Percentiles rank a stretch among this genome's conserved stretches.
Conservation (phyloP, 768 basidiomycete species). For the Rubroboletus pulcherrimus region DNA sequence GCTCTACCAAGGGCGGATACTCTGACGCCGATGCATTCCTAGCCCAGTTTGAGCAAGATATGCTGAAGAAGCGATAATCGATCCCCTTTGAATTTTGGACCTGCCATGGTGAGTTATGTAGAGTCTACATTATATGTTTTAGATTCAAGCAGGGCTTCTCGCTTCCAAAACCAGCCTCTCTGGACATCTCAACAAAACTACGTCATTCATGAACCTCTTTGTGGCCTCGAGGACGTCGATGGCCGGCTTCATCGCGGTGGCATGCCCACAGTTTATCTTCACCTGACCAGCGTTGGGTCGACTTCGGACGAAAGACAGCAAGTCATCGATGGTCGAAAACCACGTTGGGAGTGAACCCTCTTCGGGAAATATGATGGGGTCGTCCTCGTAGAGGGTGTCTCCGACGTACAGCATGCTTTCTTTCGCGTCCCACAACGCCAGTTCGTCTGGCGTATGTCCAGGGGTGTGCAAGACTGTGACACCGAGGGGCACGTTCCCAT, state of each 20-base stretch:
- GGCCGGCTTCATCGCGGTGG: slow-evolving; percentile 43
- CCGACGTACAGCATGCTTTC: slow-evolving; percentile 57
- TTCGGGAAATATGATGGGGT: slow-evolving; percentile 51
- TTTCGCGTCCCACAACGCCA: slow-evolving; percentile 48
- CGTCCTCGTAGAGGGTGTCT: slow-evolving; percentile 53
- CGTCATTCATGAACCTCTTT: slow-evolving; percentile 45
- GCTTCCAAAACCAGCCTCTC: slow-evolving; percentile 44
- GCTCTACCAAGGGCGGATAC: slow-evolving; percentile 10
- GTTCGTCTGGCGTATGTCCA: slow-evolving; percentile 56
- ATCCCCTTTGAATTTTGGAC: not conserved
- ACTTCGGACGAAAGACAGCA: slow-evolving; percentile 40
- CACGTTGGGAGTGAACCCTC: slow-evolving; percentile 52
- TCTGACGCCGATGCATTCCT: slow-evolving; percentile 58
- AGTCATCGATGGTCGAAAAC: slow-evolving; percentile 41
- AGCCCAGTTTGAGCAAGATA: slow-evolving; percentile 61
- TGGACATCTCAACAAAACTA: slow-evolving; percentile 48
- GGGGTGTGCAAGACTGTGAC: slow-evolving; percentile 51
- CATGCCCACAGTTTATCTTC: slow-evolving; percentile 49
- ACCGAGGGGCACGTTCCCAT: slow-evolving; percentile 26
- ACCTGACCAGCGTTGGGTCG: slow-evolving; percentile 27
- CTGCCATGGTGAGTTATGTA: not conserved
- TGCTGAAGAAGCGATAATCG: slow-evolving; percentile 32
- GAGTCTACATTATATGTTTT: not conserved
- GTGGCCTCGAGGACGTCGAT: slow-evolving; percentile 41
- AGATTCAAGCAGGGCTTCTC: slow-evolving; percentile 11